Evolutionary conservation across 805 yeast species (phyloP).

Genomic region (Candida orba): DNA sequence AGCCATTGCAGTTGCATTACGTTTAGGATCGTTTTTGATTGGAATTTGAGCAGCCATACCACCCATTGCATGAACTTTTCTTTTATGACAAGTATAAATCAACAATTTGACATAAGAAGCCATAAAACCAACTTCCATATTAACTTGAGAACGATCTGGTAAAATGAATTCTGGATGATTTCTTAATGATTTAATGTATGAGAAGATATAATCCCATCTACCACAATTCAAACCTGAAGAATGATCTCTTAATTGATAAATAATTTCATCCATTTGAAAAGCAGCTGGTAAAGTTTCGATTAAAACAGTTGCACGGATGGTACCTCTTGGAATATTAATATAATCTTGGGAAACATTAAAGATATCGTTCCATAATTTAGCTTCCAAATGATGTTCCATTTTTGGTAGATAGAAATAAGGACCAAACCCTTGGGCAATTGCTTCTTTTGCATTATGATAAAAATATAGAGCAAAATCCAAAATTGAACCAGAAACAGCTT

Average conservation of each 20-base stretch:
- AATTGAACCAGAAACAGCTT: constrained; percentile 70
- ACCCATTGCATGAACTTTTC: constrained; percentile 84
- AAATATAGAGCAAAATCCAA: constrained; percentile 76
- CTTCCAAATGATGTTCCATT: constrained; percentile 83
- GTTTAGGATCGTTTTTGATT: constrained; percentile 59
- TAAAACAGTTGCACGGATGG: constrained; percentile 73
- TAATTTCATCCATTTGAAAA: constrained; percentile 80
- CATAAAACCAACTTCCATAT: constrained; percentile 80
- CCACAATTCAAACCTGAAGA: constrained; percentile 82
- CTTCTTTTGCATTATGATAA: constrained; percentile 62
- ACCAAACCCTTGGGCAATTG: constrained; percentile 60
- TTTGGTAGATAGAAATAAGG: constrained; percentile 81
- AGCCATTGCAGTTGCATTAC: constrained; percentile 60
- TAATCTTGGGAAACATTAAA: constrained; percentile 72
- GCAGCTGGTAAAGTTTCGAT: constrained; percentile 84
- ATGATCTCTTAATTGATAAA: constrained; percentile 69
- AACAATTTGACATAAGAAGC: constrained; percentile 65
- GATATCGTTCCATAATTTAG: constrained; percentile 76
- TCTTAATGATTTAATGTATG: constrained; percentile 69
- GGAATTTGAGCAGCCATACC: constrained; percentile 91
- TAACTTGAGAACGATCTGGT: constrained; percentile 76
- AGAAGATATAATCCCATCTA: constrained; percentile 84
- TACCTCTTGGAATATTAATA: constrained; percentile 62
- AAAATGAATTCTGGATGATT: constrained; percentile 58
- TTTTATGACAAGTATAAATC: constrained; percentile 66